Conservation (phyloP, 306 rosid genomes). For the Pterocarpus macrocarpus region DNA sequence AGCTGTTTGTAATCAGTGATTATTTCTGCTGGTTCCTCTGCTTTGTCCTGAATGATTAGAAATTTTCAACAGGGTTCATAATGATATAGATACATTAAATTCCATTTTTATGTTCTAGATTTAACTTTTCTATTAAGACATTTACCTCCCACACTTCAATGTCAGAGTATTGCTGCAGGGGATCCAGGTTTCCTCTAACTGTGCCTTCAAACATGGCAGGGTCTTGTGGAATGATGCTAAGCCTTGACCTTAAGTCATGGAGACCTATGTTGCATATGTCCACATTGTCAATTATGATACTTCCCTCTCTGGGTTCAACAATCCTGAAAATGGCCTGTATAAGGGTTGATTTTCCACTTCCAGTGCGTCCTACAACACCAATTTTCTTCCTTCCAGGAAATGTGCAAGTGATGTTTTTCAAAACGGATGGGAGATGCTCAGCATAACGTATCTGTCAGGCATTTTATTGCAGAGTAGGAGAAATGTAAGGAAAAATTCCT, state of each 20-base stretch:
- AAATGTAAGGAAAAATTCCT: constrained; percentile 21
- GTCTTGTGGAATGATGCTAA: constrained; percentile 95
- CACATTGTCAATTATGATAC: constrained; percentile 75
- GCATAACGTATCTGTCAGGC: constrained; percentile 84
- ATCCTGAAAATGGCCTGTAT: constrained; percentile 92
- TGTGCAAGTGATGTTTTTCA: constrained; percentile 82
- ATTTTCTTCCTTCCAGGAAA: constrained; percentile 90
- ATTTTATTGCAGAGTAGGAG: background rate
- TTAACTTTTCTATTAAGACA: constrained; percentile 25
- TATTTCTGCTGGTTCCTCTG: constrained; percentile 3
- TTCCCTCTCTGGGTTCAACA: constrained; percentile 92
- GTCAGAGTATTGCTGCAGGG: constrained; percentile 75
- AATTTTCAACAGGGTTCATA: background rate
- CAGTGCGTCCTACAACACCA: constrained; percentile 96
- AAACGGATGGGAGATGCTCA: constrained; percentile 86
- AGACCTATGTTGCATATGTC: constrained; percentile 88
- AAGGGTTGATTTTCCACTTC: constrained; percentile 97
- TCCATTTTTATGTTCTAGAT: constrained; percentile 26
- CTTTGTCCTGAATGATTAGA: constrained; percentile 10
- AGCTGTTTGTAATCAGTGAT: too few species aligned
- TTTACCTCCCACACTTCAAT: constrained; percentile 83
- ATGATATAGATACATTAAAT: background rate
- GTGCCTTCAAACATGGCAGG: constrained; percentile 96
- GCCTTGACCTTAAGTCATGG: constrained; percentile 89
- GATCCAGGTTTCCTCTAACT: constrained; percentile 87